A percentile compares a stretch with the other conserved stretches of the same genome.
Conservation (phyloP, 306 rosid genomes). For the Prunus mongolica region DNA sequence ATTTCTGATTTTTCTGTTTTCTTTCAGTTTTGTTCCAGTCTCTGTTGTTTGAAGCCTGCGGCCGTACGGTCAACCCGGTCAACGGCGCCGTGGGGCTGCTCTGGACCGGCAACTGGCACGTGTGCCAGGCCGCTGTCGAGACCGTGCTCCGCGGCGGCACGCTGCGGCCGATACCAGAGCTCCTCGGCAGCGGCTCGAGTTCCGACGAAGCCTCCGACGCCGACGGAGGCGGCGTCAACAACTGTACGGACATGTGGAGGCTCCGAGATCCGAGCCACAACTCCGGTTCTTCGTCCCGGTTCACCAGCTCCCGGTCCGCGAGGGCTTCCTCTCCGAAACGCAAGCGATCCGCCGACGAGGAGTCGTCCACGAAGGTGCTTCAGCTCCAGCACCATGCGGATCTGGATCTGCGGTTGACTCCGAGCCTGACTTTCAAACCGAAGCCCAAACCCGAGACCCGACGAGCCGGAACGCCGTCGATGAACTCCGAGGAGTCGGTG, state of each 20-base stretch:
- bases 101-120: constrained; percentile 91
- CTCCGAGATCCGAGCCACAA: constrained; percentile 36
- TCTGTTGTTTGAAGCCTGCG: constrained; percentile 77
- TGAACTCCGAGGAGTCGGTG: constrained; percentile 88
- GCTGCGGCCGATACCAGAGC: constrained; percentile 58
- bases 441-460: constrained; percentile 37
- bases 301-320: constrained; percentile 39
- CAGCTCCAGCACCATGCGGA: constrained; percentile 34
- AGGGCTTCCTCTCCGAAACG: constrained; percentile 51
- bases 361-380: constrained; percentile 9
- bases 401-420: constrained; percentile 74
- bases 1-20: not conserved
- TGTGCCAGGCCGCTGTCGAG: constrained; percentile 88
- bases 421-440: constrained; percentile 35
- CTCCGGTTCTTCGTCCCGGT: constrained; percentile 25
- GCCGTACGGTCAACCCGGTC: constrained; percentile 79
- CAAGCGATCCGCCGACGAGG: constrained; percentile 48
- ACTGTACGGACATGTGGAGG: constrained; percentile 48
- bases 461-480: constrained; percentile 72
- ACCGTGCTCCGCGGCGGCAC: constrained; percentile 79
- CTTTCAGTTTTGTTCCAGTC: constrained; percentile 78
- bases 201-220: constrained; percentile 41
- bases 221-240: constrained; percentile 28
- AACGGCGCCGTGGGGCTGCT: constrained; percentile 83
- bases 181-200: constrained; percentile 27